Percentiles rank a stretch among this genome's conserved stretches.
phyloP scores from a whole-genome alignment of 257 asterid genomes.

The Solanum etuberosum region DNA sequence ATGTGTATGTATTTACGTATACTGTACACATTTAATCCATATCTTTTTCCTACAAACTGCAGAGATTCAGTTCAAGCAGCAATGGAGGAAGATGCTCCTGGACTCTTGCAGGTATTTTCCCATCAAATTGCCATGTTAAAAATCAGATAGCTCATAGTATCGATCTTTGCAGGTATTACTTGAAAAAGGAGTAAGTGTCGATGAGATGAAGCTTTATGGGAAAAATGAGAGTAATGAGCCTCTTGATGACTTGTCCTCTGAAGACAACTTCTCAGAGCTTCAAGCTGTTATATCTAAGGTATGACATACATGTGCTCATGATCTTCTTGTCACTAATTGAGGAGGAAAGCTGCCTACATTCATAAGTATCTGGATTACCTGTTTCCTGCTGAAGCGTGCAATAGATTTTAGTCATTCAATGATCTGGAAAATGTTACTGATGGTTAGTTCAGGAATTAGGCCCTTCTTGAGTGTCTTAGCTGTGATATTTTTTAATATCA shows the following conservation, averaged over 20 bases:
- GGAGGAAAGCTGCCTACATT: not conserved
- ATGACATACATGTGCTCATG: conserved; percentile 1
- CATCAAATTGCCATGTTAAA: conserved; percentile 6
- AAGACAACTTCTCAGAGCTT: conserved; percentile 63
- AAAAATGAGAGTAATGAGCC: conserved; percentile 50
- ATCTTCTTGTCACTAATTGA: not conserved
- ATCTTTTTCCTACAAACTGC: conserved; percentile 15
- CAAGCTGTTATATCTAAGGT: conserved; percentile 71
- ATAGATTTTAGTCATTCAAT: not conserved
- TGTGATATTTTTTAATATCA: not conserved
- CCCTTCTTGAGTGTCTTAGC: not conserved
- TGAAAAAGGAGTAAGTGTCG: conserved; percentile 55
- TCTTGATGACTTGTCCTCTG: conserved; percentile 49
- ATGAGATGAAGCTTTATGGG: conserved; percentile 88
- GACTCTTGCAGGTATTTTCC: conserved; percentile 66
- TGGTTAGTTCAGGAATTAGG: not conserved
- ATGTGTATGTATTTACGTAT: not conserved
- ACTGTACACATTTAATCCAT: not conserved
- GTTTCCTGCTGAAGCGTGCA: not conserved
- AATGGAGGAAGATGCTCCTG: conserved; percentile 98
- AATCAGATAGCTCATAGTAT: conserved; percentile 6
- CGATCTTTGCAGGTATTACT: conserved; percentile 45
- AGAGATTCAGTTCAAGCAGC: conserved; percentile 87
- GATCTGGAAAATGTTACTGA: not conserved
- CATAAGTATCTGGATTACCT: not conserved